phyloP scores from a whole-genome alignment of 768 basidiomycete genomes.

The Vararia minispora region DNA sequence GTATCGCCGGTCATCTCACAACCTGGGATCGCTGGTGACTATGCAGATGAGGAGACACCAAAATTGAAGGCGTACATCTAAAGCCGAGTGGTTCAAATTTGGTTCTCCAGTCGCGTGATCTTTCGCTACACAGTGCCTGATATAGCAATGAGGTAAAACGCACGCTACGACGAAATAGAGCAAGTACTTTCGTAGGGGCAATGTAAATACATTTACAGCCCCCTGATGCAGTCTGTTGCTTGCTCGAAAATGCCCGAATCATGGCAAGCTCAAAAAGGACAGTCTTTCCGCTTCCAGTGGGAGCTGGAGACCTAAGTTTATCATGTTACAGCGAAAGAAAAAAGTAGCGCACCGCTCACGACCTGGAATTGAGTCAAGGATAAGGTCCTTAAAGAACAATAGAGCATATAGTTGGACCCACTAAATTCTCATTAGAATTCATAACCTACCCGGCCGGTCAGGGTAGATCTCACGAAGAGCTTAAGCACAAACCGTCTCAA shows the following conservation, averaged over 20 bases:
- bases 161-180: background rate
- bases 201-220: constrained; percentile 78
- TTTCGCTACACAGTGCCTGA: constrained; percentile 83
- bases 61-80: constrained; percentile 42
- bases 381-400: constrained; percentile 7
- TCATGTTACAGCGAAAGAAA: constrained; percentile 4
- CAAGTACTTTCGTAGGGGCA: constrained; percentile 75
- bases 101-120: constrained; percentile 68
- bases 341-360: constrained; percentile 44
- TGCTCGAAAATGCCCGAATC: constrained; percentile 56
- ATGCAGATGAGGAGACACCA: constrained; percentile 1
- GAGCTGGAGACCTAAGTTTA: constrained; percentile 39
- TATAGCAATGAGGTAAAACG: background rate
- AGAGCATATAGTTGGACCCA: constrained; percentile 20
- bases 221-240: constrained; percentile 22
- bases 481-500: constrained; percentile 46
- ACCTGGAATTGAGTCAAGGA: constrained; percentile 32
- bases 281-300: constrained; percentile 95
- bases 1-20: constrained; percentile 93
- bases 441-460: constrained; percentile 43
- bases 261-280: constrained; percentile 89
- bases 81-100: constrained; percentile 73
- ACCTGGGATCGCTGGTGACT: constrained; percentile 32
- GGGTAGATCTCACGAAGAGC: background rate
- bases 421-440: constrained; percentile 52